phyloP scores from a whole-genome alignment of 495 filamentous ascomycete species.

The Acidiella bohemica region DNA sequence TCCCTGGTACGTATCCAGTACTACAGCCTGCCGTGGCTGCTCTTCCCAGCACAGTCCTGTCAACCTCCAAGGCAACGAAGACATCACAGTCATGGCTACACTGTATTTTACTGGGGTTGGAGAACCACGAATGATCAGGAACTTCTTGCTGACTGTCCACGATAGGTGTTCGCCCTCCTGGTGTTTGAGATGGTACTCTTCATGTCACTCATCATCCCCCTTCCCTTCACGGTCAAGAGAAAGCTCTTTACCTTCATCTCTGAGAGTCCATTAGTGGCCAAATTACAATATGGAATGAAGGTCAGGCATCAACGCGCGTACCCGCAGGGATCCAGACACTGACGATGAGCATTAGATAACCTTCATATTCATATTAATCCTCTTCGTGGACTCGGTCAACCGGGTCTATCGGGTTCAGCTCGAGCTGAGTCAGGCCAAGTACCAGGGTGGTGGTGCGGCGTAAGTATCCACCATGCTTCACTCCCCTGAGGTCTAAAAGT shows the following conservation, averaged over 20 bases:
- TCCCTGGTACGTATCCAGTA: slow-evolving; percentile 75
- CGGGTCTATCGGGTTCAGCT: slow-evolving; percentile 92
- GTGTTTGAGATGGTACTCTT: slow-evolving; percentile 90
- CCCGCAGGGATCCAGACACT: too few relatives aligned
- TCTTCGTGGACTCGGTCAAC: slow-evolving; percentile 98
- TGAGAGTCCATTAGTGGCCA: slow-evolving; percentile 70
- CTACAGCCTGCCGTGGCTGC: too few relatives aligned
- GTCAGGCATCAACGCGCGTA: too few relatives aligned
- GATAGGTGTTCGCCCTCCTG: slow-evolving; percentile 73
- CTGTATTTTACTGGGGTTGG: too few relatives aligned
- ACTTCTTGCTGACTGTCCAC: too few relatives aligned
- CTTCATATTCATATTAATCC: slow-evolving; percentile 94
- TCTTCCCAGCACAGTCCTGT: too few relatives aligned
- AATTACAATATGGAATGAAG: slow-evolving; percentile 69
- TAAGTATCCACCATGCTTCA: slow-evolving; percentile 28
- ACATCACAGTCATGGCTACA: too few relatives aligned
- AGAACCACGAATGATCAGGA: too few relatives aligned
- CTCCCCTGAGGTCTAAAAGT: too few relatives aligned
- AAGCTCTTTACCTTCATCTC: slow-evolving; percentile 90
- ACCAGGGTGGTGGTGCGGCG: slow-evolving; percentile 37
- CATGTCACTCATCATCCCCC: slow-evolving; percentile 77
- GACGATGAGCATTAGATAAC: slow-evolving; percentile 52
- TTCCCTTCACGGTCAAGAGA: slow-evolving; percentile 74
- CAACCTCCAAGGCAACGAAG: too few relatives aligned
- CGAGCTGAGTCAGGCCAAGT: slow-evolving; percentile 54